Evolutionary conservation across 2,329 filamentous ascomycete species (phyloP), one percentile per base, ranked within the genome.

Genomic region (Colletotrichum tofieldiae): DNA sequence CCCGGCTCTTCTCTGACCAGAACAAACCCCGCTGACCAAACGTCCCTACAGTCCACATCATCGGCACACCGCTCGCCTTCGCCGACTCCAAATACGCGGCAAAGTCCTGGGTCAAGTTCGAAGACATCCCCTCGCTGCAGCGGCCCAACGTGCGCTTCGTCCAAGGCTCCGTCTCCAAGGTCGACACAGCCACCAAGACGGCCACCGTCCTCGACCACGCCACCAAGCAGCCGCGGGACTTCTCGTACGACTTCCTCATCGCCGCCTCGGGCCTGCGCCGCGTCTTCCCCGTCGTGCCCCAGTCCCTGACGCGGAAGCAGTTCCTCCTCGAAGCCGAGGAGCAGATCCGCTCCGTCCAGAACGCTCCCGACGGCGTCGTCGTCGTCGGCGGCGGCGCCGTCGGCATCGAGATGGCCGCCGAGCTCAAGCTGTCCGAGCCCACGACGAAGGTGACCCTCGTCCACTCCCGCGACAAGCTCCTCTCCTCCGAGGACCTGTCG

Each of bases 351-450:
- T 80, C 83, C 16, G 85, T 91, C 2, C 80, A 84, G 47, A 83
- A 84, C 39, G 89, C 89, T 1, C 82, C 80, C 5, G 84, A 89
- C 26, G 90, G 89, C 0, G 88, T 95, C 1, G 88, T 93, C 0
- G 86, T 96, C 29, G 90, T 96, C n/a, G 93, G 93, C 23, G 93
- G 93, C 74, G 87, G 93, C 61, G 94, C 93, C 8, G 93, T 95
- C 1, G 94, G 94, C 11, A 91, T 95, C 66, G 93, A 96, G 79
- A 94, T 96, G 87, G 93, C 94, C 0, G 90, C 92, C 1, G 93
- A 96, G 82, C 84, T 95, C 65, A 95, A 95, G 81, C 80, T 89
- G 56, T 84, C 91, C 32, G 87, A 92, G 73, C 93, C 94, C 0
- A 77, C 87, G 14, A 83, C 90, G 65, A 87, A 88, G 51, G 91